phyloP scores from a whole-genome alignment of 208 protist genomes.

The Leishmania aethiopica region DNA sequence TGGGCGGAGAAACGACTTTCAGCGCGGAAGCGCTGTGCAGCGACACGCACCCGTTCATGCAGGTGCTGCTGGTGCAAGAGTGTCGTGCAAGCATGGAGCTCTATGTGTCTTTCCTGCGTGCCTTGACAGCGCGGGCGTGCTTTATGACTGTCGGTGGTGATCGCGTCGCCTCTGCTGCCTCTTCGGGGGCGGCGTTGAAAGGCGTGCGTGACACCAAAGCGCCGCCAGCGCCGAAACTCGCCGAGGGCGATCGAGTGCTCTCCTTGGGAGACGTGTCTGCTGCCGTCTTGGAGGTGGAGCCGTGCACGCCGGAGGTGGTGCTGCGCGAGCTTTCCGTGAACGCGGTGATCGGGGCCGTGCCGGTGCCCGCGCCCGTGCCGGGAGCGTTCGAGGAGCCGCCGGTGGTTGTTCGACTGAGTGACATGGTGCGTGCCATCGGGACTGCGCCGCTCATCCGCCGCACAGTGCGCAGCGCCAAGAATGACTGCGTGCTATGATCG shows the following conservation, averaged over 20 bases:
- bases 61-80: constrained; percentile 74
- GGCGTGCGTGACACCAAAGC: background rate
- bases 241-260: constrained; percentile 37
- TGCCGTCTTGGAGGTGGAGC: constrained; percentile 62
- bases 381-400: constrained; percentile 14
- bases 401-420: constrained; percentile 49
- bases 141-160: background rate
- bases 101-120: constrained; percentile 55
- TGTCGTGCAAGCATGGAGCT: constrained; percentile 53
- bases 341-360: constrained; percentile 18
- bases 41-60: constrained; percentile 63
- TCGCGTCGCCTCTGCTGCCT: background rate
- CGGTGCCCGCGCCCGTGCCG: background rate
- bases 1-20: constrained; percentile 68
- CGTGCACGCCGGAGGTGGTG: constrained; percentile 64
- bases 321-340: constrained; percentile 72
- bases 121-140: constrained; percentile 42
- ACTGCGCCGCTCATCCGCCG: constrained; percentile 68
- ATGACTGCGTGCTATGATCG: constrained; percentile 39
- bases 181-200: background rate
- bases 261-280: constrained; percentile 45
- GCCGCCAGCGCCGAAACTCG: constrained; percentile 1
- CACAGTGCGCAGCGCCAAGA: constrained; percentile 24
- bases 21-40: constrained; percentile 48
- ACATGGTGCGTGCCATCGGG: constrained; percentile 56